Base-by-base conservation (phyloP, 176 grass and related monocot genomes). In the Triticum dicoccoides region DNA sequence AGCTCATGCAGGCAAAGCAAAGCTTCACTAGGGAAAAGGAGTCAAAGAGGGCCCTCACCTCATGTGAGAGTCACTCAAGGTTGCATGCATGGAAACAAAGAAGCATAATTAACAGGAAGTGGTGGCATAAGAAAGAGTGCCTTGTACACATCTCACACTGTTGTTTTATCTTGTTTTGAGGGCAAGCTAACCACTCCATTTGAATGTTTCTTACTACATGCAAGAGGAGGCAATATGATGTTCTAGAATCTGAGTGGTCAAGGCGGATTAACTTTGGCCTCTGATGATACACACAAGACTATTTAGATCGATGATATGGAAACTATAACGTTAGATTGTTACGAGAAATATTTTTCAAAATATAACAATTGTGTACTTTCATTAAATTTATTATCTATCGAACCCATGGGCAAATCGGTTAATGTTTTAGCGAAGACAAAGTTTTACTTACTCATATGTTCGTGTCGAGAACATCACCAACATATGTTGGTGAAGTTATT, bases 51-150 rank as follows among this genome's bases (percentile, higher is more conserved):
- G 89, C 89, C 89, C 92, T 79, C 85, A 79, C 87, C 85, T 89
- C 92, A 89, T 91, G 92, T 94, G 92, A 91, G 81, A 69, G 87
- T 91, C 92, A 91, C 92, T 94, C 83, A 76, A 82, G 65, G 71
- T 20, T 80, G 77, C 47, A 84, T 25, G 81, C 75, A 67, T 82
- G 66, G 61, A 74, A 88, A 69, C 89, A 84, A 91, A 86, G 25
- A 37, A 93, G 72, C 84, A 81, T 72, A 63, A 68, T 21, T 62
- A 15, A 34, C 71, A 83, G 67, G 64, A 56, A 84, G 68, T 81
- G 69, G n/a, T 81, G 69, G n/a, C 89, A 88, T 91, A 64, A 91
- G 86, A 83, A 89, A 80, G 87, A 89, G 87, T 80, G 92, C 85
- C 87, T 85, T 88, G 44, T 84, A 82, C 89, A 84, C 85, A 88